Conservation (phyloP, 108 stramenopile genomes). For the Chaetoceros muelleri region DNA sequence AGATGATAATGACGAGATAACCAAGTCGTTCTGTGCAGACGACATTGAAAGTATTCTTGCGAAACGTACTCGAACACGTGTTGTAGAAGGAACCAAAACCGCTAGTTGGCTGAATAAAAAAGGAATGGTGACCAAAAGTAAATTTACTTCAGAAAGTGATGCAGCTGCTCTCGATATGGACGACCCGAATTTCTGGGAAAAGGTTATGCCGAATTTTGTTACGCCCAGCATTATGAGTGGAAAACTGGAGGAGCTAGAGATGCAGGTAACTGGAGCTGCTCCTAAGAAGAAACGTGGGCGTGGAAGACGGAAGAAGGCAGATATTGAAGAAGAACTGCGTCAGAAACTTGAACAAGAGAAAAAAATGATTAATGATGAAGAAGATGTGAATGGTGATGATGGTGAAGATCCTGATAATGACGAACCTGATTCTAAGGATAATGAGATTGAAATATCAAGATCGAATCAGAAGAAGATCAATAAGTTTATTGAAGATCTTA, state of each 20-base stretch:
- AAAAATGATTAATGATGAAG: slow-evolving; percentile 7
- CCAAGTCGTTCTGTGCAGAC: slow-evolving; percentile 74
- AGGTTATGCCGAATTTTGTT: slow-evolving; percentile 90
- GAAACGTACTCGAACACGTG: slow-evolving; percentile 75
- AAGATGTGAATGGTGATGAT: slow-evolving; percentile 1
- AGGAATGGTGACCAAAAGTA: slow-evolving; percentile 76
- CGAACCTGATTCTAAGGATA: slow-evolving; percentile 7
- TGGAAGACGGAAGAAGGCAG: slow-evolving; percentile 17
- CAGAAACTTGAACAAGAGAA: slow-evolving; percentile 4
- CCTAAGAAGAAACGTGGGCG: slow-evolving; percentile 27
- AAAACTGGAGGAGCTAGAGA: slow-evolving; percentile 40
- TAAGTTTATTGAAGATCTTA: slow-evolving; percentile 74
- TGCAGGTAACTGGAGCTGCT: slow-evolving; percentile 17
- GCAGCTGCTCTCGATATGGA: slow-evolving; percentile 73
- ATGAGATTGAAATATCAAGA: slow-evolving; percentile 26
- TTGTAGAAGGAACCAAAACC: slow-evolving; percentile 85
- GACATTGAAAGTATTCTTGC: slow-evolving; percentile 88
- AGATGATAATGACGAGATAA: slow-evolving; percentile 76
- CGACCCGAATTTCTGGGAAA: slow-evolving; percentile 92
- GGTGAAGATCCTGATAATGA: slow-evolving; percentile 16
- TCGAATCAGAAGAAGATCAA: slow-evolving; percentile 59
- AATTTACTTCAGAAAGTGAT: slow-evolving; percentile 60
- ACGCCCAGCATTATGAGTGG: slow-evolving; percentile 70
- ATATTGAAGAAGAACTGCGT: slow-evolving; percentile 1
- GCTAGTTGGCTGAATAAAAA: slow-evolving; percentile 84